Base-by-base conservation (phyloP, 805 yeast species). In the Starmerella floris region DNA sequence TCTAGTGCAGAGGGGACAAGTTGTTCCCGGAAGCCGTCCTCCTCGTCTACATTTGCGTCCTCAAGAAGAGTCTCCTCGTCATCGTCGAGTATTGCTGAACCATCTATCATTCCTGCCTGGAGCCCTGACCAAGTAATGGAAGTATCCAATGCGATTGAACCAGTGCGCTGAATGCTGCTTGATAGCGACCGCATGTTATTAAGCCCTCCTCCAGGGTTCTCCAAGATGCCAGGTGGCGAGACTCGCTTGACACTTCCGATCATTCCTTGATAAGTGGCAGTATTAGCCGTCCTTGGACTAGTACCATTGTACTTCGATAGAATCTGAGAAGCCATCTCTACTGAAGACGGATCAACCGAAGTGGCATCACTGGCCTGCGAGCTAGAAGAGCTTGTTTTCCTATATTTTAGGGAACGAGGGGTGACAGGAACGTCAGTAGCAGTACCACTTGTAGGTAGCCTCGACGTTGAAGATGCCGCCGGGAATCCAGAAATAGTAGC, bases 1-100 rank as follows among this genome's bases (percentile, higher is more conserved):
- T 78, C 73, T 30, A 85, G 62, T 23, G 87, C 74, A 5, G 79
- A 76, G 1, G 96, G 96, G 3, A 85, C 80, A 52, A 75, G 80
- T 56, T 82, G 94, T 50, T 82, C 87, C 37, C 73, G 82, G 56
- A 63, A 72, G 5, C 68, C 62, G 30, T 59, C 62, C 41, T 58
- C 68, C 35, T 67, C 72, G n/a, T 48, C 69, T 35, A 69, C 41
- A 13, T 26, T 17, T 28, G 17, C 16, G 11, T 30, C 42, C n/a
- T 32, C 34, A 4, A 37, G 15, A 6, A 15, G 4, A 10, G 38
- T 22, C 20, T 50, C 53, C 16, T 58, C 62, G 42, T 64, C 67
- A 37, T 65, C 68, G 27, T 59, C 61, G 5, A 56, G 61, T n/a
- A 68, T 54, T 19, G 64, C 66, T 4, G 56, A 60, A 16, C 61